A percentile compares a stretch with the other conserved stretches of the same genome.
phyloP scores from a whole-genome alignment of 129 eudicot species.

The Arctium lappa region DNA sequence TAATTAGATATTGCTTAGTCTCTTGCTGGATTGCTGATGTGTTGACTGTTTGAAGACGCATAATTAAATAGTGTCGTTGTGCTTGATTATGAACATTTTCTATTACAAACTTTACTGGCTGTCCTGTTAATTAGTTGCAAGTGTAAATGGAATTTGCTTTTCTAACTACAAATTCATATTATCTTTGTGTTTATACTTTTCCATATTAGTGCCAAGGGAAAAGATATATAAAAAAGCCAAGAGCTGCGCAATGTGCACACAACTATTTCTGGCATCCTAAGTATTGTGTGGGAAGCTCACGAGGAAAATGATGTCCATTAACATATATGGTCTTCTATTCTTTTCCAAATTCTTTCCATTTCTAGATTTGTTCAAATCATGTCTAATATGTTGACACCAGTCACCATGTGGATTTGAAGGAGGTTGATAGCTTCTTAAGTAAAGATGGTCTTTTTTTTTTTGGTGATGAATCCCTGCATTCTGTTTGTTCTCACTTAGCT shows the following conservation, averaged over 20 bases:
- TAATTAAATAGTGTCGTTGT: not conserved
- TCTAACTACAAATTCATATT: not conserved
- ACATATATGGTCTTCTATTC: not conserved
- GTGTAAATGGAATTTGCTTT: not conserved
- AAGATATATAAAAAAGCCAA: not conserved
- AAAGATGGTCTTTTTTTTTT: not conserved
- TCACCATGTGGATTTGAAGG: conserved; percentile 1
- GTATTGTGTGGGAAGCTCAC: not conserved
- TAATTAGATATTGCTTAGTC: not conserved
- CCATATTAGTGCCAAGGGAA: not conserved
- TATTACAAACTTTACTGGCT: not conserved
- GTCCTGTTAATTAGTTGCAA: not conserved
- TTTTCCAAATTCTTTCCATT: not conserved
- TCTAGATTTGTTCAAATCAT: not conserved
- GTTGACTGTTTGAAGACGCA: not conserved
- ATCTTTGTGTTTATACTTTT: not conserved
- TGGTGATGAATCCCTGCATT: not conserved
- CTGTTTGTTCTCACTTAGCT: not conserved
- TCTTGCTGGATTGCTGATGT: not conserved
- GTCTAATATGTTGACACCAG: not conserved
- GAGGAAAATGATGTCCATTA: not conserved
- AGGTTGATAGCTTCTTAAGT: conserved; percentile 7
- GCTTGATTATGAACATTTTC: not conserved
- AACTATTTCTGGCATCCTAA: not conserved
- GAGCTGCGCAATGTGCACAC: not conserved